Base-by-base conservation (phyloP, 306 rosid species). In the Trifolium subterraneum region DNA sequence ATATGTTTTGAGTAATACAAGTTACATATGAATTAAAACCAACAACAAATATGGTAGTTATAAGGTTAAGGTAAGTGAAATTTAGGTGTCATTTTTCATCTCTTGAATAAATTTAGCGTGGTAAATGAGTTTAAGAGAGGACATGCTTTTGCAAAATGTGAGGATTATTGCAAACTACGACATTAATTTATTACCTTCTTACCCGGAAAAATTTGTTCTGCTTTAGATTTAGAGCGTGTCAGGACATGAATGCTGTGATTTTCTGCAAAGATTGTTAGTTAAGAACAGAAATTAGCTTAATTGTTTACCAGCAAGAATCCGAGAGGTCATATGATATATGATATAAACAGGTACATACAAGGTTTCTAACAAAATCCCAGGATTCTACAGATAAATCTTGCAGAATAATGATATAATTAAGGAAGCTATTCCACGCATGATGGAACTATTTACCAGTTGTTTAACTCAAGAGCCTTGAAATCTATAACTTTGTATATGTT, bases 151-250 rank as follows among this genome's bases (percentile, higher is more conserved):
- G 60, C 29, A 66, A 48, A 70, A 15, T 66, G 70, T 18, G 35
- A 76, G 74, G 59, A 72, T 15, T 69, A 35, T 55, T 42, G 41
- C 52, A 80, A 75, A 66, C 75, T 72, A 58, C 36, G 65, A 39
- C 63, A 69, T 42, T 54, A 67, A 82, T 67, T 62, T 54, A 86
- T 92, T 93, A 95, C 98, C 99, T 90, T 94, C 99, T 95, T 95
- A 95, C 99, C 99, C 56, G 99, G 97, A 85, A 95, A 94, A 82
- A 92, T 87, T 81, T 55, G 76, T 88, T 92, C 87, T 29, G 98
- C 98, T 72, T 90, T 92, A 4, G 99, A 88, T 83, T 80, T 90
- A 63, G 97, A 95, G 72, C 99, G 86, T 47, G 98, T 95, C 90
- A 95, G 78, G 84, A 92, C 93, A 74, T 64, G 92, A 83, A 95